phyloP scores from a whole-genome alignment of 495 filamentous ascomycete genomes.

The Penicillium macrosclerotiorum region DNA sequence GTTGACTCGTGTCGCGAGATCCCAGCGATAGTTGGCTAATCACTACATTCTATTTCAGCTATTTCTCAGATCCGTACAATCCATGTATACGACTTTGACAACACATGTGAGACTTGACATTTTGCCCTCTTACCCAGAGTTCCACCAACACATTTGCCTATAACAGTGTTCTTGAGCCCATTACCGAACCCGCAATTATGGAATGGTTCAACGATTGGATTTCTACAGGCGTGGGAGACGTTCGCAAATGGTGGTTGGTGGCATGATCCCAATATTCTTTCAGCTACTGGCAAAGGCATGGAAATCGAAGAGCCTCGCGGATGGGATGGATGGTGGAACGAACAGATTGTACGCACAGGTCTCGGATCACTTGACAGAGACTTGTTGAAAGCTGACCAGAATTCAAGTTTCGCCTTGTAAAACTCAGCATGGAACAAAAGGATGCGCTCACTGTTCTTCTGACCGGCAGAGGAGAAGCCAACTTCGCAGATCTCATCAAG shows the following conservation, averaged over 20 bases:
- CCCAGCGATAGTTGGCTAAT: no score
- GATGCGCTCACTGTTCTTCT: constrained; percentile 84
- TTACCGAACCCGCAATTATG: constrained; percentile 88
- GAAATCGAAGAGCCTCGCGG: constrained; percentile 78
- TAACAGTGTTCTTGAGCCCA: constrained; percentile 81
- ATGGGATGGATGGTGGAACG: constrained; percentile 98
- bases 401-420: constrained; percentile 67
- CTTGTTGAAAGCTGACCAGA: constrained; percentile 29
- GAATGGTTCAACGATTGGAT: constrained; percentile 71
- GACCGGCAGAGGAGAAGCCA: constrained; percentile 78
- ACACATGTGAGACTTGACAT: constrained; percentile 78
- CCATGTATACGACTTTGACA: constrained; percentile 98
- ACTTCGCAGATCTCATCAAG: constrained; percentile 76
- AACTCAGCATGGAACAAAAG: constrained; percentile 80
- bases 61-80: constrained; percentile 70
- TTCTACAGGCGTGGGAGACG: constrained; percentile 68
- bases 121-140: background rate
- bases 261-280: constrained; percentile 86
- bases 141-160: constrained; percentile 8
- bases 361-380: background rate
- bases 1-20: no score
- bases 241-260: constrained; percentile 94
- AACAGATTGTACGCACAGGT: constrained; percentile 63
- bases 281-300: constrained; percentile 79
- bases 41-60: constrained; percentile 40